Base-by-base conservation (phyloP, 1,284 basidiomycete genomes). In the Sporisorium exsertum region DNA sequence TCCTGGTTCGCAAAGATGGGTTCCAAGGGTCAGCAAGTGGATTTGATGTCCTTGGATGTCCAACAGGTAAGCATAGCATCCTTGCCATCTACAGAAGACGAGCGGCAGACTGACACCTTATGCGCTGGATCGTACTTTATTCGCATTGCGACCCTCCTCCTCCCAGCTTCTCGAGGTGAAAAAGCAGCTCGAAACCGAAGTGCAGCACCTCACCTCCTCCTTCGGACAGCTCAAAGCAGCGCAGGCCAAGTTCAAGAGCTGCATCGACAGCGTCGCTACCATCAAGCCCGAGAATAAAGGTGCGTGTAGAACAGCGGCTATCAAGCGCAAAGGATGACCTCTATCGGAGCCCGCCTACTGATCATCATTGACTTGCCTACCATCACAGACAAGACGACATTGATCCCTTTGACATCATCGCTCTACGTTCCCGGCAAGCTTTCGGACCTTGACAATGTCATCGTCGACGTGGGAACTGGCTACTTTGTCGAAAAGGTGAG, bases 381-480 rank as follows among this genome's bases (percentile, higher is more conserved):
- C 22, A 13, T 4, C 13, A 13, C 59, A 95, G 95, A 90, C 79
- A 95, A 94, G 88, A 90, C 91, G 18, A 91, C 95, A 68, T 89
- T 98, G 22, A 93, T 98, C 2, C 96, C 96, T 3, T 87, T 98
- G 54, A 97, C 95, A 12, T 94, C 93, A 85, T 97, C 94, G 1
- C 89, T 99, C 4, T 98, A 98, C 85, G 93, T 98, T 16, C 94
- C 95, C 1, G 96, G 95, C 32, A 94, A 92, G 86, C 88, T 98
- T 37, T 89, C 88, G 27, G 92, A 97, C 83, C 86, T 90, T 2
- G 92, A 94, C 54, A 90, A 94, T 76, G 95, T 99, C 53, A 92
- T 98, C 66, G 91, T 99, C 20, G 96, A 99, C 85, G 90, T 99
- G 33, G 96, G 96, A 2, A 98, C 96, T 0, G 96, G 96, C 0